These are phyloP conservation scores for Phytophthora pseudosyringae DNA, from an alignment of 352 stramenopile genomes.

Conservation along the genomic window DNA sequence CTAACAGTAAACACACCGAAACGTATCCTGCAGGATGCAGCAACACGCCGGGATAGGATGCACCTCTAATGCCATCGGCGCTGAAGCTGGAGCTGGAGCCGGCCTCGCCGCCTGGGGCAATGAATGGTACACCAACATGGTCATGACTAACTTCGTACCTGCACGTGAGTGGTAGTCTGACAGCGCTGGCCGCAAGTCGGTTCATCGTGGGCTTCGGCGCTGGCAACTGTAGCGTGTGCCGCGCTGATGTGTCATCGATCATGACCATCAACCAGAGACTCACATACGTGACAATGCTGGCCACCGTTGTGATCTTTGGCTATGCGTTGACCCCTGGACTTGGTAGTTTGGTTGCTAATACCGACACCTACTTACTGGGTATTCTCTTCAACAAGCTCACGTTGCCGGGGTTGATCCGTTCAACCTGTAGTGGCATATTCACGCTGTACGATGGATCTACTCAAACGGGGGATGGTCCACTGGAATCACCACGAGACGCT, in stretches of 20 bases:
- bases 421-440: constrained; percentile 59
- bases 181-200: constrained; percentile 54
- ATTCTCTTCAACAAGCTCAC: constrained; percentile 78
- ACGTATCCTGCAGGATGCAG: no score
- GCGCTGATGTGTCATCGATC: constrained; percentile 68
- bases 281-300: constrained; percentile 73
- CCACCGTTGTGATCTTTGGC: constrained; percentile 74
- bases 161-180: constrained; percentile 61
- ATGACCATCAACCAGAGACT: constrained; percentile 74
- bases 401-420: constrained; percentile 61
- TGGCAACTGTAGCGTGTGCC: constrained; percentile 73
- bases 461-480: constrained; percentile 50
- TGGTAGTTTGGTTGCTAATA: constrained; percentile 58
- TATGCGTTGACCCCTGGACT: constrained; percentile 75
- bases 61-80: no score
- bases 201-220: constrained; percentile 80
- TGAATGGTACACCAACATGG: constrained; percentile 78
- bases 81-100: constrained; percentile 10
- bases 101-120: constrained; percentile 33
- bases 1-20: no score
- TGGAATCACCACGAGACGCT: constrained; percentile 39
- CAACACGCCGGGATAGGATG: no score
- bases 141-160: constrained; percentile 80
- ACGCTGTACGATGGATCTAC: constrained; percentile 62
- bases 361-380: constrained; percentile 54